Percentiles rank a stretch among this genome's conserved stretches.
These are phyloP conservation scores for Leptodermis oblonga DNA, from an alignment of 257 asterid genomes.

Conservation along the genomic window DNA sequence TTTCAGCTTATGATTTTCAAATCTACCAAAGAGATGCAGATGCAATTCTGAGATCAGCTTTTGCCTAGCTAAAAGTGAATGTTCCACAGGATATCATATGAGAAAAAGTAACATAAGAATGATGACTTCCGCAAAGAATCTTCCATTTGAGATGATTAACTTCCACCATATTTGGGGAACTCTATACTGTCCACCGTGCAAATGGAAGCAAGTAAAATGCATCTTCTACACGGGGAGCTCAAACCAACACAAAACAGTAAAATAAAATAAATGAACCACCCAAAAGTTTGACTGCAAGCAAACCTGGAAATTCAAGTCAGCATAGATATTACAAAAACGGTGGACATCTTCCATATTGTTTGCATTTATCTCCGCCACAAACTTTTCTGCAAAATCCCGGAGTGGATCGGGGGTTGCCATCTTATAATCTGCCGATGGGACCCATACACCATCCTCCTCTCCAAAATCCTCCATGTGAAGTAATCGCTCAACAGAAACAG, in stretches of 20 bases:
- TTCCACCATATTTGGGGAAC: background rate
- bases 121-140: background rate
- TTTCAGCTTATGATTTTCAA: background rate
- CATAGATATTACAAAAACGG: conserved; percentile 83
- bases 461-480: conserved; percentile 86
- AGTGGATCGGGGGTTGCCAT: conserved; percentile 91
- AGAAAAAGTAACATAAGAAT: background rate
- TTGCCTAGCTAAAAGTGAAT: background rate
- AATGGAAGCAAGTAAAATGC: background rate
- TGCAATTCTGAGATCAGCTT: background rate
- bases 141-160: background rate
- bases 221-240: background rate
- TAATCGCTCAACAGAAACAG: conserved; percentile 61
- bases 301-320: conserved; percentile 83
- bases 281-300: conserved; percentile 6
- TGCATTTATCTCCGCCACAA: conserved; percentile 72
- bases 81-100: background rate
- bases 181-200: background rate
- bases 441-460: conserved; percentile 96
- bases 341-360: conserved; percentile 61
- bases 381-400: conserved; percentile 69
- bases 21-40: background rate
- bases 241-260: background rate
- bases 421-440: conserved; percentile 56
- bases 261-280: conserved; percentile 3